These are phyloP conservation scores for Nothophytophthora sp. DNA, from an alignment of 352 stramenopile genomes.

Conservation along the genomic window DNA sequence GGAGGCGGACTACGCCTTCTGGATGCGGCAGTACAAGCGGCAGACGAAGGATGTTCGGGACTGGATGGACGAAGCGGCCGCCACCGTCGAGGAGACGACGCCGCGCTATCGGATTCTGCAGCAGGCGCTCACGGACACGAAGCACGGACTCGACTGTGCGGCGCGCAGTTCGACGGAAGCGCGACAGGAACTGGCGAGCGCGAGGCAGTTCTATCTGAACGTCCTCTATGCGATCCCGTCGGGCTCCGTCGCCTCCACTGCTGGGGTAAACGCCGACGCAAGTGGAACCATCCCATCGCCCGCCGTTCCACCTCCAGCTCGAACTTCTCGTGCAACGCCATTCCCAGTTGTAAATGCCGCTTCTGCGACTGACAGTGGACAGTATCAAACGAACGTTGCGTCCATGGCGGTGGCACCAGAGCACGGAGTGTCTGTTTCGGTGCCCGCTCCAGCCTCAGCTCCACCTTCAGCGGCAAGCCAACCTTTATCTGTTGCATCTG, in stretches of 20 bases:
- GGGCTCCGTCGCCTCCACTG: not conserved
- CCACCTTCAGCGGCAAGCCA: too few species aligned
- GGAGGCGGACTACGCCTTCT: slow-evolving; percentile 10
- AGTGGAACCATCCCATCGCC: too few species aligned
- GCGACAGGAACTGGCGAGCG: slow-evolving; percentile 12
- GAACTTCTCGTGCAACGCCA: too few species aligned
- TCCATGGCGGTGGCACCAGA: too few species aligned
- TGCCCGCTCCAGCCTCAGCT: too few species aligned
- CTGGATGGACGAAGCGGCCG: not conserved
- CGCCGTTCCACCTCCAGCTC: too few species aligned
- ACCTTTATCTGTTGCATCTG: too few species aligned
- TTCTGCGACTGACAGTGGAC: too few species aligned
- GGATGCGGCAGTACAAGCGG: slow-evolving; percentile 23
- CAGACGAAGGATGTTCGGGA: slow-evolving; percentile 1
- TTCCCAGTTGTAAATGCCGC: too few species aligned
- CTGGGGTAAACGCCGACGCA: not conserved
- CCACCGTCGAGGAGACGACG: slow-evolving; percentile 2
- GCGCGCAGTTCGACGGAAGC: slow-evolving; percentile 7
- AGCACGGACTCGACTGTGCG: slow-evolving; percentile 21
- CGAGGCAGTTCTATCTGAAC: slow-evolving; percentile 16
- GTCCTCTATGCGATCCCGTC: not conserved
- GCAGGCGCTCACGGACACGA: slow-evolving; percentile 16
- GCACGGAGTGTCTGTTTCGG: too few species aligned
- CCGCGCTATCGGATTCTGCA: slow-evolving; percentile 14
- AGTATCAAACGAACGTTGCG: too few species aligned